A percentile compares a stretch with the other conserved stretches of the same genome.
Conservation (phyloP, 176 grass and related monocot species). For the Aegilops tauschii region DNA sequence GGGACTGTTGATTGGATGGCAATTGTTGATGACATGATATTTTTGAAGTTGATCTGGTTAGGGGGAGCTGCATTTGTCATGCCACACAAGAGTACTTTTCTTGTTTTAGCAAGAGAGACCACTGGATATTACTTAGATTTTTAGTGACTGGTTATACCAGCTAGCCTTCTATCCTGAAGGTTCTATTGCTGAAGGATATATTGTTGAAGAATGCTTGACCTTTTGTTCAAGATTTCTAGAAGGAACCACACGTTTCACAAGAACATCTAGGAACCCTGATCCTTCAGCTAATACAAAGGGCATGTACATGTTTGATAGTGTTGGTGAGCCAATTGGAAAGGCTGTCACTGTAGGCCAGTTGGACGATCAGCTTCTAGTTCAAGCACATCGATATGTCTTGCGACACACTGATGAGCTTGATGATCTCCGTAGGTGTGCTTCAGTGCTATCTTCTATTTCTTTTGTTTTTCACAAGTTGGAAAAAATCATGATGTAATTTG, state of each 20-base stretch:
- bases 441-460: not conserved
- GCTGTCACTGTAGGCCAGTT: not conserved
- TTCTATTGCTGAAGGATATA: slow-evolving; percentile 36
- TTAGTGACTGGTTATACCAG: too few relatives aligned
- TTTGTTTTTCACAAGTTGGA: not conserved
- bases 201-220: slow-evolving; percentile 15
- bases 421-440: not conserved
- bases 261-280: not conserved
- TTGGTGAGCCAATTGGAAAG: slow-evolving; percentile 8
- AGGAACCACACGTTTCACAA: not conserved
- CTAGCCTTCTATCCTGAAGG: slow-evolving; percentile 9
- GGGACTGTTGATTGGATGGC: too few relatives aligned
- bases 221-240: slow-evolving; percentile 31
- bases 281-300: not conserved
- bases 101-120: too few relatives aligned
- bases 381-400: slow-evolving; percentile 14
- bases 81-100: too few relatives aligned
- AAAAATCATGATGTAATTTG: not conserved
- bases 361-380: not conserved
- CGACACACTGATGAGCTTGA: not conserved
- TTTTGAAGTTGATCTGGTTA: too few relatives aligned
- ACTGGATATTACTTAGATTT: too few relatives aligned
- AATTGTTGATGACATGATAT: too few relatives aligned
- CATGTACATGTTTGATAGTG: not conserved
- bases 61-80: too few relatives aligned